These are phyloP conservation scores for Colletotrichum graminicola DNA, from an alignment of 2,329 filamentous ascomycete genomes.

Conservation along the genomic window DNA sequence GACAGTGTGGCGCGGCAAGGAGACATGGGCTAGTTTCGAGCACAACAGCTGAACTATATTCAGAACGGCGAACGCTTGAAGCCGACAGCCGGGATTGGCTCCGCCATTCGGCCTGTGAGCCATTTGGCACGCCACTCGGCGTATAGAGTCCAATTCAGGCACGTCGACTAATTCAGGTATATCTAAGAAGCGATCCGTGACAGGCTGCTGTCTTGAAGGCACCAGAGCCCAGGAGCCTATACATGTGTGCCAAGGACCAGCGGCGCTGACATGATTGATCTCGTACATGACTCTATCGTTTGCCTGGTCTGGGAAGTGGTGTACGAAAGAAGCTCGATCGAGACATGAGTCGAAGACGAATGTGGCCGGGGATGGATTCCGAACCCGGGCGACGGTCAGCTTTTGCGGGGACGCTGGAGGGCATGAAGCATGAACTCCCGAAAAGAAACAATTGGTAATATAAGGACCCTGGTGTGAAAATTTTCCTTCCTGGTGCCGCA, in stretches of 20 bases:
- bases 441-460: slow-evolving; percentile 14
- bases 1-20: slow-evolving; percentile 3
- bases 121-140: slow-evolving; percentile 10
- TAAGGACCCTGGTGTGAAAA: slow-evolving; percentile 20
- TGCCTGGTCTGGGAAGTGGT: slow-evolving; percentile 23
- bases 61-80: slow-evolving; percentile 2
- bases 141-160: neutral
- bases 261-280: slow-evolving; percentile 28
- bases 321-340: slow-evolving; percentile 7
- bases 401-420: slow-evolving; percentile 14
- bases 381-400: slow-evolving; percentile 5
- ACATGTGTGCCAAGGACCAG: neutral
- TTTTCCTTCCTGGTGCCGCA: neutral
- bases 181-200: neutral
- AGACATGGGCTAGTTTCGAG: slow-evolving; percentile 18
- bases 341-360: neutral
- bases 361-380: slow-evolving; percentile 9
- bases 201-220: slow-evolving; percentile 8
- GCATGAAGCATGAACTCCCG: neutral
- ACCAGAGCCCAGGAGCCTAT: neutral
- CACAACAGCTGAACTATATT: neutral
- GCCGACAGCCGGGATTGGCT: neutral
- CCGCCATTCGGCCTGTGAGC: neutral
- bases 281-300: slow-evolving; percentile 13
- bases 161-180: neutral